Evolutionary conservation across 345 rosid genomes (phyloP).

Genomic region (Sapria himalayana): DNA sequence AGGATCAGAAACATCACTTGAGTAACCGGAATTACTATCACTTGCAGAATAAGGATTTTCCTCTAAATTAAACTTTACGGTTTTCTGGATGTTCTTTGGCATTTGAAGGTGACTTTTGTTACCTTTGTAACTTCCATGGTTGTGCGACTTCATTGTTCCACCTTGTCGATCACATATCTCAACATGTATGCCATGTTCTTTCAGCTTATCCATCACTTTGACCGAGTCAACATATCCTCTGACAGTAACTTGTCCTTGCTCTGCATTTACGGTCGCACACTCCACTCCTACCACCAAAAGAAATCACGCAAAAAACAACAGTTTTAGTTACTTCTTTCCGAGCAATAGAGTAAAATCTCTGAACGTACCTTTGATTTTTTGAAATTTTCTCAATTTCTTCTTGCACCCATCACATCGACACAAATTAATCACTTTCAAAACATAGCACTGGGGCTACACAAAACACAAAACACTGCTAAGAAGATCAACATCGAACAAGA

Average conservation of each 20-base stretch:
- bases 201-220: conserved; percentile 49
- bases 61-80: conserved; percentile 41
- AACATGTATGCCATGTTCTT: conserved; percentile 78
- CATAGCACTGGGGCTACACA: too few species aligned
- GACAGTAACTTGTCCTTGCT: conserved; percentile 74
- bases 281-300: conserved; percentile 39
- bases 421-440: conserved; percentile 54
- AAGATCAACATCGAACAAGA: too few species aligned
- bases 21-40: conserved; percentile 22
- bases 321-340: neutral
- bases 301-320: neutral
- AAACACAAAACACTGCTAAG: too few species aligned
- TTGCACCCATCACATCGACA: conserved; percentile 87
- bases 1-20: conserved; percentile 15
- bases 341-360: neutral
- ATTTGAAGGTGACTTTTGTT: too few species aligned
- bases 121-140: conserved; percentile 18
- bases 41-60: conserved; percentile 29
- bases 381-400: conserved; percentile 61
- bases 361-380: conserved; percentile 56
- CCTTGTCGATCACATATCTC: conserved; percentile 49
- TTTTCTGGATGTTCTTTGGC: conserved; percentile 28
- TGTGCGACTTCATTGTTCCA: conserved; percentile 21
- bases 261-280: conserved; percentile 34
- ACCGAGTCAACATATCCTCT: conserved; percentile 65